Evolutionary conservation across 2,329 filamentous ascomycete species (phyloP).

Genomic region (Microascus cirrosus): DNA sequence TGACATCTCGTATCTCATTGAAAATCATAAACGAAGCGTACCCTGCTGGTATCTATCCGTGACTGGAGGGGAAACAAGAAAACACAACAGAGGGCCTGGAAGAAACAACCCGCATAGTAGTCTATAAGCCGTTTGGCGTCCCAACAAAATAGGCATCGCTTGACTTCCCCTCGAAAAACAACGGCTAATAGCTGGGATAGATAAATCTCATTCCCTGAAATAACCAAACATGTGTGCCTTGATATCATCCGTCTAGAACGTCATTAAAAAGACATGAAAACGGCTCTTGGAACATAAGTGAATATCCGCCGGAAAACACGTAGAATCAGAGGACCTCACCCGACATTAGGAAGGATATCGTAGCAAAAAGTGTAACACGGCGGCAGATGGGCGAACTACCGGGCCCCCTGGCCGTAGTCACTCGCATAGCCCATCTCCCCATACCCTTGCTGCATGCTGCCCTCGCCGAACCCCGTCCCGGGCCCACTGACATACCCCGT

Average conservation of each 20-base stretch:
- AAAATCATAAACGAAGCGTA: neutral
- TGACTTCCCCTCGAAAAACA: neutral
- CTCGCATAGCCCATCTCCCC: conserved; percentile 42
- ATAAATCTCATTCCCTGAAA: neutral
- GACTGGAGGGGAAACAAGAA: neutral
- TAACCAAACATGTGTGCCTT: neutral
- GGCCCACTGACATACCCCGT: conserved; percentile 55
- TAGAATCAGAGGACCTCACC: conserved; percentile 3
- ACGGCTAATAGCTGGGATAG: neutral
- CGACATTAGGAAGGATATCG: neutral
- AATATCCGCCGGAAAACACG: neutral
- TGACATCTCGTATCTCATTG: neutral
- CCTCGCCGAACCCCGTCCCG: conserved; percentile 47
- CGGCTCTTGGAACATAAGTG: neutral
- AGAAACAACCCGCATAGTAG: neutral
- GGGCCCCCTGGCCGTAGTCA: conserved; percentile 31
- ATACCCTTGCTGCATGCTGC: conserved; percentile 41
- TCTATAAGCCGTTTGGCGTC: neutral
- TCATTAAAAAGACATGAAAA: neutral
- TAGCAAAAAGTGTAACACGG: neutral
- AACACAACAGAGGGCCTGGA: neutral
- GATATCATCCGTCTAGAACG: neutral
- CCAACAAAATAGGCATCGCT: neutral
- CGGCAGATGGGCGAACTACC: conserved; percentile 10
- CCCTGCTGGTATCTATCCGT: conserved; percentile 5